A percentile compares a stretch with the other conserved stretches of the same genome.
These are phyloP conservation scores for Apium graveolens DNA, from an alignment of 129 eudicot genomes.

Conservation along the genomic window DNA sequence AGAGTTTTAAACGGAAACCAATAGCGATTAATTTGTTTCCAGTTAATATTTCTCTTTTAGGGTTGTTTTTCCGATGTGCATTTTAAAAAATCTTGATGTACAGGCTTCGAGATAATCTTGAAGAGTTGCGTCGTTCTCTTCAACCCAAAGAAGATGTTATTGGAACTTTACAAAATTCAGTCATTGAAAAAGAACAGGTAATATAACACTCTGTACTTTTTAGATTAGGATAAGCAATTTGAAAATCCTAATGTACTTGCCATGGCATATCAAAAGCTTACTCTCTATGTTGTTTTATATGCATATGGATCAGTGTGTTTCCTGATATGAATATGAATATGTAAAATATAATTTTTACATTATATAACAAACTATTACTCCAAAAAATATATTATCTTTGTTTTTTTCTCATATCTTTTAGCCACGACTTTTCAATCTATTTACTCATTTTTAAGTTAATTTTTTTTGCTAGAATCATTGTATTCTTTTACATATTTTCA, in stretches of 20 bases:
- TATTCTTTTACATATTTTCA: too few species aligned
- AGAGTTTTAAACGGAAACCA: not conserved
- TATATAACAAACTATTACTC: not conserved
- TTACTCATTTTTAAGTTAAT: too few species aligned
- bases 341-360: too few species aligned
- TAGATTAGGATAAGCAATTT: not conserved
- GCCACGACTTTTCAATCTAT: not conserved
- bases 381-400: too few species aligned
- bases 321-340: not conserved
- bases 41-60: not conserved
- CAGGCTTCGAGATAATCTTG: constrained; percentile 90
- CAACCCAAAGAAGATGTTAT: constrained; percentile 83
- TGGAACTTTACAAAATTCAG: constrained; percentile 75
- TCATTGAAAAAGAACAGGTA: constrained; percentile 91
- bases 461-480: too few species aligned
- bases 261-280: not conserved
- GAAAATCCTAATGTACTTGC: not conserved
- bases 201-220: constrained; percentile 8
- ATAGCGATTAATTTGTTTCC: not conserved
- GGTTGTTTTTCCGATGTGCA: constrained; percentile 2
- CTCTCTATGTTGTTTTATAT: not conserved
- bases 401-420: too few species aligned
- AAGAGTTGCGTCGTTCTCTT: constrained; percentile 79
- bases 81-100: constrained; percentile 16
- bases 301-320: not conserved